Percentiles rank a stretch among this genome's conserved stretches.
These are phyloP conservation scores for Monocercomonoides exilis DNA, from an alignment of 78 protist species.

Conservation along the genomic window DNA sequence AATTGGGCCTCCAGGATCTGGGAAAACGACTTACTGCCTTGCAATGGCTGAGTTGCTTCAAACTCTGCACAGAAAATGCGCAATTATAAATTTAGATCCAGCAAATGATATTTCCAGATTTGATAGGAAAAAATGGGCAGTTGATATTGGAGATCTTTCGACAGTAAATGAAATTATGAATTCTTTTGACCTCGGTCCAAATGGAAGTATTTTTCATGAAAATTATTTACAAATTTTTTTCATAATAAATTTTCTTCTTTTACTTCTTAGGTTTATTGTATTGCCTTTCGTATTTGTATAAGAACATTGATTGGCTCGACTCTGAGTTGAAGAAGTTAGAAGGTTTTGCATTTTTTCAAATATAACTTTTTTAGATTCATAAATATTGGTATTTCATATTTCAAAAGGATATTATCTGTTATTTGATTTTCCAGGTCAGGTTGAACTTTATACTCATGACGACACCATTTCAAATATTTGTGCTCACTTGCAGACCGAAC, in stretches of 20 bases:
- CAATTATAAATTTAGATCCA: conserved; percentile 86
- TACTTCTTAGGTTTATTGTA: conserved; percentile 42
- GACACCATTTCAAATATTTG: conserved; percentile 45
- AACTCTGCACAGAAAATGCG: conserved; percentile 29
- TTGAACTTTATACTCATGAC: conserved; percentile 90
- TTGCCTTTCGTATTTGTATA: conserved; percentile 70
- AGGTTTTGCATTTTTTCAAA: not conserved
- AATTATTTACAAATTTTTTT: not conserved
- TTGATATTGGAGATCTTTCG: conserved; percentile 63
- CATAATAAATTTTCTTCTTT: not conserved
- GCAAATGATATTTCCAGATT: conserved; percentile 69
- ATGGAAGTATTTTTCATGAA: conserved; percentile 63
- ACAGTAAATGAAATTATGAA: conserved; percentile 55
- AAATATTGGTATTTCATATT: not conserved
- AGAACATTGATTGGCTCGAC: conserved; percentile 83
- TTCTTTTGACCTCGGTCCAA: conserved; percentile 77
- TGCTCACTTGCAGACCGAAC: not conserved
- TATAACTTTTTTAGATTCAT: no score
- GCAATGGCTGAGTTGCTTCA: conserved; percentile 64
- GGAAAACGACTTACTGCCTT: conserved; percentile 86
- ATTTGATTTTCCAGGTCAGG: conserved; percentile 95
- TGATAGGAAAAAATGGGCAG: conserved; percentile 30
- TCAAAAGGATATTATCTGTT: conserved; percentile 56
- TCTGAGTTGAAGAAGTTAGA: conserved; percentile 26
- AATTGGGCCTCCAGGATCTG: conserved; percentile 91